Conservation (phyloP, 2,329 filamentous ascomycete genomes). For the Nigrospora oryzae region DNA sequence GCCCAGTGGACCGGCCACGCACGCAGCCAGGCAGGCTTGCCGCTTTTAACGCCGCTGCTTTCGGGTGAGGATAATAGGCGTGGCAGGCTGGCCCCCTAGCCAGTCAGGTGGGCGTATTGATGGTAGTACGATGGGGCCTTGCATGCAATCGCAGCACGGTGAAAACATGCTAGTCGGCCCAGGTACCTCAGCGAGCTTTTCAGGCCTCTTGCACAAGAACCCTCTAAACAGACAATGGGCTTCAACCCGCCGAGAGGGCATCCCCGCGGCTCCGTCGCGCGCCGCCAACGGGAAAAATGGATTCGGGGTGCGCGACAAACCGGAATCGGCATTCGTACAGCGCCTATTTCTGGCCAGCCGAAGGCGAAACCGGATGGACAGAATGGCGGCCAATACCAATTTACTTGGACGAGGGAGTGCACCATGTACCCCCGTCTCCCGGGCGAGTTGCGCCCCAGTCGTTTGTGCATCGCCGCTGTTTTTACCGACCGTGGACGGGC, state of each 20-base stretch:
- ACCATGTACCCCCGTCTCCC: background rate
- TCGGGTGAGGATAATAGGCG: background rate
- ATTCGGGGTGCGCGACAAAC: background rate
- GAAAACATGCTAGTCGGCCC: background rate
- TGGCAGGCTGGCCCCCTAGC: background rate
- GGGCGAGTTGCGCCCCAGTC: slow-evolving; percentile 5
- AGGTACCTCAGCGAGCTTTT: background rate
- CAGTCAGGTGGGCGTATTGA: background rate
- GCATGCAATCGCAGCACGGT: background rate
- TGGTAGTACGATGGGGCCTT: slow-evolving; percentile 1
- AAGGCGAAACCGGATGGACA: background rate
- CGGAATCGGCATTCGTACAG: background rate
- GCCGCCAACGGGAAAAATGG: background rate
- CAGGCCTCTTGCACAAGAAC: slow-evolving; percentile 1
- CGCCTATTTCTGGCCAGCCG: background rate
- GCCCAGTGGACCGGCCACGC: too few relatives aligned
- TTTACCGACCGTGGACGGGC: slow-evolving; percentile 2
- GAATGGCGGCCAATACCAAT: background rate
- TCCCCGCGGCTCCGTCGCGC: background rate
- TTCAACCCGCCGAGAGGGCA: background rate
- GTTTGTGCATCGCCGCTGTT: slow-evolving; percentile 5
- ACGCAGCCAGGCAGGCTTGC: too few relatives aligned
- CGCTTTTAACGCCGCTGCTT: too few relatives aligned
- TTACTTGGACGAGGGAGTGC: background rate
- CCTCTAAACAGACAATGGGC: background rate